A percentile compares a stretch with the other conserved stretches of the same genome.
phyloP scores from a whole-genome alignment of 2,329 filamentous ascomycete genomes.

The Ceratocystis papillata region DNA sequence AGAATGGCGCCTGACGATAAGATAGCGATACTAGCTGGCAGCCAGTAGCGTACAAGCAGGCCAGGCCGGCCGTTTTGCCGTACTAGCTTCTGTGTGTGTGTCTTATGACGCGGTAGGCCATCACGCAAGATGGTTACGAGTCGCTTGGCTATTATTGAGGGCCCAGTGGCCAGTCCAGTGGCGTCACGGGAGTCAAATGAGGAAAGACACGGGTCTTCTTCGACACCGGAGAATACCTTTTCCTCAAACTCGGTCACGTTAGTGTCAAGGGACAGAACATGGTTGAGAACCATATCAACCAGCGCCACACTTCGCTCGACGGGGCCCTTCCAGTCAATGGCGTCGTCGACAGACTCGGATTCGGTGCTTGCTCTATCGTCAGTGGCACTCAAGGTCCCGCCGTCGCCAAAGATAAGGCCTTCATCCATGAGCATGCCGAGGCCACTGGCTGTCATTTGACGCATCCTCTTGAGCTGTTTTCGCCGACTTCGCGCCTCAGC shows the following conservation, averaged over 20 bases:
- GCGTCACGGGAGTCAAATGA: conserved; percentile 20
- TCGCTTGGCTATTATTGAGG: conserved; percentile 52
- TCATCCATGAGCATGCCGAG: conserved; percentile 82
- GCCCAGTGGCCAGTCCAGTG: conserved; percentile 34
- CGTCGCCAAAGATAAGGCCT: conserved; percentile 55
- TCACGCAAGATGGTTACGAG: conserved; percentile 58
- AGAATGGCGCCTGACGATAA: conserved; percentile 82
- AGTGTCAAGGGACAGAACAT: conserved; percentile 54
- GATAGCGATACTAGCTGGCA: conserved; percentile 59
- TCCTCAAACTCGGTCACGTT: conserved; percentile 55
- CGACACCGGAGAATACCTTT: conserved; percentile 51
- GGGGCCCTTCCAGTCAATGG: conserved; percentile 53
- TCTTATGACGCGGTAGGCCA: conserved; percentile 57
- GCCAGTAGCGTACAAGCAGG: conserved; percentile 72
- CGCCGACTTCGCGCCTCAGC: conserved; percentile 67
- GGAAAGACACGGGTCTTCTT: conserved; percentile 49
- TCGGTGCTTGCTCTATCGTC: conserved; percentile 32
- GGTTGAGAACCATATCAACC: conserved; percentile 74
- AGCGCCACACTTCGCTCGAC: conserved; percentile 71
- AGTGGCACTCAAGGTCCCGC: not conserved
- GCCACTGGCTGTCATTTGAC: conserved; percentile 72
- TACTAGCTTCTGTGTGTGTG: conserved; percentile 45
- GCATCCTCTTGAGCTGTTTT: conserved; percentile 56
- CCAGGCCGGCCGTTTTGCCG: conserved; percentile 64
- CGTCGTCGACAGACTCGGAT: conserved; percentile 32